A percentile compares a stretch with the other conserved stretches of the same genome.
Conservation (phyloP, 1,284 basidiomycete species). For the Apiotrichum sp. region DNA sequence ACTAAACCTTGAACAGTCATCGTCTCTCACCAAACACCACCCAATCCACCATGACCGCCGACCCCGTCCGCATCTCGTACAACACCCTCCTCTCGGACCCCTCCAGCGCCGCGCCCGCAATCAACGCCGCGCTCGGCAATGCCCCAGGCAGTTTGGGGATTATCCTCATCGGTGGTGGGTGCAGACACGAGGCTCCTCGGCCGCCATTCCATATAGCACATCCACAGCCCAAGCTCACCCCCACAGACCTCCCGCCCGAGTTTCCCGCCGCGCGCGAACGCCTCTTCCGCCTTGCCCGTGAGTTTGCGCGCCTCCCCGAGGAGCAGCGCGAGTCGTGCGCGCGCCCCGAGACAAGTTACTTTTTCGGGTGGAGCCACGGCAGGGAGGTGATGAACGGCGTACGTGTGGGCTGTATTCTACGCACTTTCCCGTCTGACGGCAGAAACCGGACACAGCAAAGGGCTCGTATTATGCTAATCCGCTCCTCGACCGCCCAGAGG, state of each 20-base stretch:
- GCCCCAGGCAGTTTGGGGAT: conserved; percentile 68
- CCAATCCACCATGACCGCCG: not conserved
- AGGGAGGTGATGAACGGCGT: conserved; percentile 97
- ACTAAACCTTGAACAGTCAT: no score
- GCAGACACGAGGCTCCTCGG: no score
- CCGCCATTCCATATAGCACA: no score
- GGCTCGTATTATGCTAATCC: conserved; percentile 92
- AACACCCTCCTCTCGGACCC: conserved; percentile 57
- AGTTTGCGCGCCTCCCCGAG: conserved; percentile 67
- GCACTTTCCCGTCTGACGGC: not conserved
- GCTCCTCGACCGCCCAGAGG: conserved; percentile 58
- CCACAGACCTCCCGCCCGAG: conserved; percentile 59
- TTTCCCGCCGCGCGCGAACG: conserved; percentile 61
- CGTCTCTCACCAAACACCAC: not conserved
- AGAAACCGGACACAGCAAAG: conserved; percentile 63
- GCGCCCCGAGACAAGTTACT: conserved; percentile 37
- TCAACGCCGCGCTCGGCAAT: conserved; percentile 71
- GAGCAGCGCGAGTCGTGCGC: conserved; percentile 61
- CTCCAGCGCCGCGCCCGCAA: conserved; percentile 53
- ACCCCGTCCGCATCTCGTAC: conserved; percentile 63
- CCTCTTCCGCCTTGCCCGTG: conserved; percentile 64
- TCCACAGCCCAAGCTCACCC: no score
- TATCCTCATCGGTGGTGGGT: conserved; percentile 58
- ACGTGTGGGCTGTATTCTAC: conserved; percentile 10
- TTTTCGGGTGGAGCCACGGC: conserved; percentile 87